A percentile compares a stretch with the other conserved stretches of the same genome.
Evolutionary conservation across 2,329 filamentous ascomycete species (phyloP).

Genomic region (Diaporthe vexans): DNA sequence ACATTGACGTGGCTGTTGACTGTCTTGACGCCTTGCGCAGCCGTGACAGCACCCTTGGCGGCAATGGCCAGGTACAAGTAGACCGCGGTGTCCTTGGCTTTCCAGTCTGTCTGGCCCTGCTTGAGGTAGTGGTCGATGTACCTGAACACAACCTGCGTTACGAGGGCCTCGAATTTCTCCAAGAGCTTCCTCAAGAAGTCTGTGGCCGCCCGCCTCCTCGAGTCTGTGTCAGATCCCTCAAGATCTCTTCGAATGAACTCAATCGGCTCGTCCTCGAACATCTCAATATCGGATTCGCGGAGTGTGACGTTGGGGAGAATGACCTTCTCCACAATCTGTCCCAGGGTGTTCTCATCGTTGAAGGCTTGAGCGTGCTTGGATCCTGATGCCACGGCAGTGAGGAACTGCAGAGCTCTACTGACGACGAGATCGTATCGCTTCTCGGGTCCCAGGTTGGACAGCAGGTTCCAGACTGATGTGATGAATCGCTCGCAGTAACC

Average conservation of each 20-base stretch:
- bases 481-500: slow-evolving; percentile 86
- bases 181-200: slow-evolving; percentile 93
- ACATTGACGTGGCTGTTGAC: slow-evolving; percentile 91
- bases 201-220: slow-evolving; percentile 89
- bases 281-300: slow-evolving; percentile 92
- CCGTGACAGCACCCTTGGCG: slow-evolving; percentile 89
- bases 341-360: slow-evolving; percentile 83
- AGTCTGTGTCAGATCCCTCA: slow-evolving; percentile 96
- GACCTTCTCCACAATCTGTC: slow-evolving; percentile 94
- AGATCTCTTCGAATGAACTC: slow-evolving; percentile 97
- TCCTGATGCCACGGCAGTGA: slow-evolving; percentile 88
- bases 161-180: slow-evolving; percentile 86
- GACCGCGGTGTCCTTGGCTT: slow-evolving; percentile 97
- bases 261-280: slow-evolving; percentile 98
- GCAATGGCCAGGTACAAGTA: slow-evolving; percentile 96
- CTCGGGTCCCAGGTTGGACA: slow-evolving; percentile 87
- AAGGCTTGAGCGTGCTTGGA: slow-evolving; percentile 85
- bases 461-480: slow-evolving; percentile 88
- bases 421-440: slow-evolving; percentile 96
- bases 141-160: slow-evolving; percentile 87
- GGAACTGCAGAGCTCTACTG: slow-evolving; percentile 93
- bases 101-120: slow-evolving; percentile 89
- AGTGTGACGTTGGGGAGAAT: slow-evolving; percentile 93
- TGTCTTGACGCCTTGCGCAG: slow-evolving; percentile 89
- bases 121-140: slow-evolving; percentile 91